phyloP scores from a whole-genome alignment of 1,284 basidiomycete genomes.

The Ustilago tritici region DNA sequence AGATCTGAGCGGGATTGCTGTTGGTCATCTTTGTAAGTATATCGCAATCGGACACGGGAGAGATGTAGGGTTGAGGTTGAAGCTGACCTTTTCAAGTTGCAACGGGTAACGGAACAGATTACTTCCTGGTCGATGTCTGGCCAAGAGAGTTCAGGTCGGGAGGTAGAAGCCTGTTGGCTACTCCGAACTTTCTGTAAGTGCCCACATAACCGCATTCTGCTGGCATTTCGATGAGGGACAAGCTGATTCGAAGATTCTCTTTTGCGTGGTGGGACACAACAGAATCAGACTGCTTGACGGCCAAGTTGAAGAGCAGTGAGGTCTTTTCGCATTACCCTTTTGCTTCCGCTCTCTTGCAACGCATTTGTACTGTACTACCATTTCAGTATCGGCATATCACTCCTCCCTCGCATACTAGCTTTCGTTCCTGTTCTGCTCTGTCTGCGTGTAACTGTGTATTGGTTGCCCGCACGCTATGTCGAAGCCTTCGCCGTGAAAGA shows the following conservation, averaged over 20 bases:
- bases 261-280: not conserved
- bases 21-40: constrained; percentile 65
- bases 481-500: not conserved
- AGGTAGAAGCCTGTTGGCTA: constrained; percentile 79
- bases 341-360: constrained; percentile 1
- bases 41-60: too few species aligned
- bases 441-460: too few species aligned
- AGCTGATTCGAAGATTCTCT: not conserved
- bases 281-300: constrained; percentile 46
- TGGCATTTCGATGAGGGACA: not conserved
- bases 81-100: not conserved
- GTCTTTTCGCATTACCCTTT: not conserved
- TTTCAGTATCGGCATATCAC: not conserved
- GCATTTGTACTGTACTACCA: constrained; percentile 19
- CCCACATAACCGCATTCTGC: not conserved
- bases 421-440: too few species aligned
- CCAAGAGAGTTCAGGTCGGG: constrained; percentile 87
- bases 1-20: constrained; percentile 75
- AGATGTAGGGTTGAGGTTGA: not conserved
- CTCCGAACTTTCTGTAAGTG: constrained; percentile 83
- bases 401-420: too few species aligned
- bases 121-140: constrained; percentile 96
- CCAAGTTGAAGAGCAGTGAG: constrained; percentile 20
- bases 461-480: too few species aligned
- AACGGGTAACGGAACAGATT: constrained; percentile 68